Conservation (phyloP, 73 alveolate genomes). For the Stentor coeruleus region DNA sequence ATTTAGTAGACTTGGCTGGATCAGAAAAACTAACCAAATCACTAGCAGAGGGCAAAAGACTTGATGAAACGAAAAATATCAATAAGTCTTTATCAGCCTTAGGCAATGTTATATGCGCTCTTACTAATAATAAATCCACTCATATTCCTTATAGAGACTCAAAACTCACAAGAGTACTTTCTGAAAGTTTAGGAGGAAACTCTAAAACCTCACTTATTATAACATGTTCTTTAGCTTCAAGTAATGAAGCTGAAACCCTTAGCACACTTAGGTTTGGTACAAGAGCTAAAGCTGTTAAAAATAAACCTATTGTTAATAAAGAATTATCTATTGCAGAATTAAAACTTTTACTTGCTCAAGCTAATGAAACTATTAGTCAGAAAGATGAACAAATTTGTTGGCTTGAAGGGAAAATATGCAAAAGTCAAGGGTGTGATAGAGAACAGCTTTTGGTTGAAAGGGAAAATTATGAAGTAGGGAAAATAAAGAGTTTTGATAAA, state of each 20-base stretch:
- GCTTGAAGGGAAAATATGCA: not conserved
- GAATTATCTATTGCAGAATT: slow-evolving; percentile 69
- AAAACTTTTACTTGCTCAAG: slow-evolving; percentile 38
- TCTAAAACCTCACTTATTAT: slow-evolving; percentile 72
- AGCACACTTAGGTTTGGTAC: slow-evolving; percentile 70
- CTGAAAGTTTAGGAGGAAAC: slow-evolving; percentile 90
- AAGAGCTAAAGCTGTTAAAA: slow-evolving; percentile 76
- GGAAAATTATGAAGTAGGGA: not conserved
- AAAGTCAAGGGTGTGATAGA: too few species aligned
- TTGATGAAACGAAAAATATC: slow-evolving; percentile 76
- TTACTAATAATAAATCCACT: slow-evolving; percentile 67
- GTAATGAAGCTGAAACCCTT: slow-evolving; percentile 67
- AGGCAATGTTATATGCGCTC: slow-evolving; percentile 71
- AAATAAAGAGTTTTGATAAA: not conserved
- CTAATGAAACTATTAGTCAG: slow-evolving; percentile 34
- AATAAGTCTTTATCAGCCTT: slow-evolving; percentile 70
- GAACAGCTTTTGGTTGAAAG: not conserved
- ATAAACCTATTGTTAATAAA: slow-evolving; percentile 72
- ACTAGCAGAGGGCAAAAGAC: slow-evolving; percentile 68
- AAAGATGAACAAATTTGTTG: not conserved
- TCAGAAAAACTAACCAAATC: slow-evolving; percentile 82
- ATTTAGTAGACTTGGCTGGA: slow-evolving; percentile 90
- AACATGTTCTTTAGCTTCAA: slow-evolving; percentile 70
- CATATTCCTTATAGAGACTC: slow-evolving; percentile 77
- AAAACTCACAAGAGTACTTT: slow-evolving; percentile 68